Evolutionary conservation across 2,329 filamentous ascomycete species (phyloP).

Genomic region (Aureobasidium sp.): DNA sequence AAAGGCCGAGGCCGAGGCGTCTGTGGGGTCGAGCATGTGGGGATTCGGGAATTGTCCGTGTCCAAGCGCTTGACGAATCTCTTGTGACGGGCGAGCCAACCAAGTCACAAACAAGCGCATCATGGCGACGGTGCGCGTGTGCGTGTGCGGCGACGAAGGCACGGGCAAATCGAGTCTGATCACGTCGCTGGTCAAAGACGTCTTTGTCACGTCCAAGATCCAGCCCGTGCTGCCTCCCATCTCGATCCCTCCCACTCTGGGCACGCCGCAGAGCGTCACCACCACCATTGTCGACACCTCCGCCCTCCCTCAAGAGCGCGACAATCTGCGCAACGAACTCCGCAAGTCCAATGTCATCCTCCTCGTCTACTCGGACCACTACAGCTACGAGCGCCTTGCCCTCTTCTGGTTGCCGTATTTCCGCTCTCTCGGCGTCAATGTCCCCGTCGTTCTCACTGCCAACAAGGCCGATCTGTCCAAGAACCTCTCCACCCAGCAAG

Average conservation of each 20-base stretch:
- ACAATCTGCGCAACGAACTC: conserved; percentile 84
- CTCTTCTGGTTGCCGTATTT: conserved; percentile 99
- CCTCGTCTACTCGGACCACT: conserved; percentile 95
- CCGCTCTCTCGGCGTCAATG: conserved; percentile 93
- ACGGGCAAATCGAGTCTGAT: conserved; percentile 77
- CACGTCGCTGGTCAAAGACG: conserved; percentile 91
- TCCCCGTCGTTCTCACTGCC: conserved; percentile 91
- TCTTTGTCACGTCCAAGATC: conserved; percentile 93
- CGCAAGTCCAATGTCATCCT: conserved; percentile 95
- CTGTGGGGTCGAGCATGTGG: too few species aligned
- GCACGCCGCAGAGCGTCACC: conserved; percentile 91
- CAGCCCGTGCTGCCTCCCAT: conserved; percentile 91
- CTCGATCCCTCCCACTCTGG: conserved; percentile 86
- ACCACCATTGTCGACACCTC: conserved; percentile 98
- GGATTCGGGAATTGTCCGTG: too few species aligned
- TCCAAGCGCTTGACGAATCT: too few species aligned
- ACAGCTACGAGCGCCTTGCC: conserved; percentile 95
- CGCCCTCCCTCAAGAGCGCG: conserved; percentile 85
- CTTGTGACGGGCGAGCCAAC: too few species aligned
- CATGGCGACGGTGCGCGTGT: conserved; percentile 65
- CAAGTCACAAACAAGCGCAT: too few species aligned
- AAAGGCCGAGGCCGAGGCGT: too few species aligned
- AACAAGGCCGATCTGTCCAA: conserved; percentile 90
- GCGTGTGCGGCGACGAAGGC: conserved; percentile 92
- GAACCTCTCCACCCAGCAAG: conserved; percentile 69